phyloP scores from a whole-genome alignment of 2,329 filamentous ascomycete species.

The Alternaria burnsii region DNA sequence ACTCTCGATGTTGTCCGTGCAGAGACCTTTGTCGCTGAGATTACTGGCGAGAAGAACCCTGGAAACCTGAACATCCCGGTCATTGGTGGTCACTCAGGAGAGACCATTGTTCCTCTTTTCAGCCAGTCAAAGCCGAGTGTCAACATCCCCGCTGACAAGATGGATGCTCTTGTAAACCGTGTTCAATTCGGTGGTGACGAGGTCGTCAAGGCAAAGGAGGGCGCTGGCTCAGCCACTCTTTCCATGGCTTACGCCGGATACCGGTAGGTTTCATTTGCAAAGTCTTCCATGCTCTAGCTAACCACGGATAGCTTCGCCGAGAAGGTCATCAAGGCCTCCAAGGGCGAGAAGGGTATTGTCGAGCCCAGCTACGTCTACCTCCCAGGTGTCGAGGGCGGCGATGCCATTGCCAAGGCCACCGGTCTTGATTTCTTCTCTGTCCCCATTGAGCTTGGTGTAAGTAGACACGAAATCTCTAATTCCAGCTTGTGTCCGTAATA shows the following conservation, averaged over 20 bases:
- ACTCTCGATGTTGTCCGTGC: constrained; percentile 98
- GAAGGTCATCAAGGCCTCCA: constrained; percentile 86
- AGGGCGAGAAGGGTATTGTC: constrained; percentile 90
- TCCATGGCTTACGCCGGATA: constrained; percentile 97
- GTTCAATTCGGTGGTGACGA: constrained; percentile 98
- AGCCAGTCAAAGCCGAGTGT: constrained; percentile 85
- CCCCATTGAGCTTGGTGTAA: constrained; percentile 92
- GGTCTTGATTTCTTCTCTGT: constrained; percentile 95
- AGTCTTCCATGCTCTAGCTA: not conserved
- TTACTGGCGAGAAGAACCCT: constrained; percentile 82
- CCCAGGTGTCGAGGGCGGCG: constrained; percentile 85
- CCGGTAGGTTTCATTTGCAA: constrained; percentile 49
- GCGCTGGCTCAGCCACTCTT: constrained; percentile 86
- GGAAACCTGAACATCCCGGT: constrained; percentile 87
- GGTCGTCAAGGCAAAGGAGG: constrained; percentile 94
- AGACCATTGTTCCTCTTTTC: constrained; percentile 97
- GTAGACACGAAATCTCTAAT: constrained; percentile 48
- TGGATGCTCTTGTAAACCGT: constrained; percentile 88
- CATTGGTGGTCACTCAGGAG: constrained; percentile 95
- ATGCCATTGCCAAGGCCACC: constrained; percentile 82
- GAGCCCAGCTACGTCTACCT: constrained; percentile 98
- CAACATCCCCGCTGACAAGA: constrained; percentile 86
- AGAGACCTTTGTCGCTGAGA: constrained; percentile 92
- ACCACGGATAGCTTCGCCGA: constrained; percentile 74
- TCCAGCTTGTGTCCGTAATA: not conserved